A percentile compares a stretch with the other conserved stretches of the same genome.
phyloP scores from a whole-genome alignment of 2,329 filamentous ascomycete genomes.

The Colletotrichum melonis region DNA sequence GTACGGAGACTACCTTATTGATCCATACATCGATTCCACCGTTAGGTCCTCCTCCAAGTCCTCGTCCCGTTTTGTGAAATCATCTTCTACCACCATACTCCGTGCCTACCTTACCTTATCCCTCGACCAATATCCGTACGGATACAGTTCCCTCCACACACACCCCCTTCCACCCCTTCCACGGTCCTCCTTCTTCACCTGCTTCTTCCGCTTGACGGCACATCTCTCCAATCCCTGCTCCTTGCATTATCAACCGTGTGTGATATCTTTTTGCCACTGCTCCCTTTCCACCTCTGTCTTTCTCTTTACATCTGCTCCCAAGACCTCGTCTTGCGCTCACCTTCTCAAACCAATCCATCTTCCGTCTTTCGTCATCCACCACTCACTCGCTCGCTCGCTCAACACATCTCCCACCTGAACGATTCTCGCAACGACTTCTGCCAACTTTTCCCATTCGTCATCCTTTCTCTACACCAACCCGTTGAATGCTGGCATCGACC shows the following conservation, averaged over 20 bases:
- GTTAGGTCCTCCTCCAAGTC: neutral
- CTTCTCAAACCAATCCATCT: neutral
- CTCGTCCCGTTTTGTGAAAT: slow-evolving; percentile 23
- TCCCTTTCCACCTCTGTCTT: neutral
- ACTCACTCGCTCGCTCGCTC: neutral
- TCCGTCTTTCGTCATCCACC: neutral
- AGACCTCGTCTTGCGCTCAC: neutral
- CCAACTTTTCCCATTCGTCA: neutral
- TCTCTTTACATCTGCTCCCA: neutral
- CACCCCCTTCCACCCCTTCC: slow-evolving; percentile 3
- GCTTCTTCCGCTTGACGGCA: slow-evolving; percentile 3
- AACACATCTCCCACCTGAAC: slow-evolving; percentile 1
- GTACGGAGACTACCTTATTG: neutral
- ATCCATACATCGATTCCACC: neutral
- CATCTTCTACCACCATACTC: neutral
- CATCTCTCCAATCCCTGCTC: slow-evolving; percentile 9
- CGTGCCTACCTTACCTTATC: neutral
- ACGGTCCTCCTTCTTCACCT: neutral
- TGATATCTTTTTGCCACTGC: slow-evolving; percentile 27
- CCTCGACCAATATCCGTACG: neutral
- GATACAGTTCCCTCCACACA: neutral
- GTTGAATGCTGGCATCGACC: slow-evolving; percentile 34
- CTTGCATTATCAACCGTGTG: slow-evolving; percentile 32
- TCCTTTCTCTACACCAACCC: neutral
- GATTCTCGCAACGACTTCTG: slow-evolving; percentile 1